These are phyloP conservation scores for Ajuga chamaepitys DNA, from an alignment of 257 asterid genomes.

Conservation along the genomic window DNA sequence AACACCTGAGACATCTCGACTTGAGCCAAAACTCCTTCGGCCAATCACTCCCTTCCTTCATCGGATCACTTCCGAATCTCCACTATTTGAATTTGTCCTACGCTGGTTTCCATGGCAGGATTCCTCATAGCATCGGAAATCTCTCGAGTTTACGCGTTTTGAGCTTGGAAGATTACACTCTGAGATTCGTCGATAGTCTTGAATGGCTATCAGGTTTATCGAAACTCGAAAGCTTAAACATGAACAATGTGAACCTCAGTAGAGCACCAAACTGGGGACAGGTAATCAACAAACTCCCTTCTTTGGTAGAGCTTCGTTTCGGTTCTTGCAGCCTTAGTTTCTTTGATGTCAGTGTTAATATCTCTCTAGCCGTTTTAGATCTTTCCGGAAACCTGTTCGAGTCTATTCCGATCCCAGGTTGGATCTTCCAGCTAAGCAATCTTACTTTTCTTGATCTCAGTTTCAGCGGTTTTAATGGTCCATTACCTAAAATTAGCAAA, in stretches of 20 bases:
- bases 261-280: too few relatives aligned
- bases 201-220: constrained; percentile 21
- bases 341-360: neutral
- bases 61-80: too few relatives aligned
- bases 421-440: constrained; percentile 24
- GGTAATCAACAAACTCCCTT: too few relatives aligned
- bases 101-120: constrained; percentile 9
- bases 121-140: constrained; percentile 18
- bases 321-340: neutral
- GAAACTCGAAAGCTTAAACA: too few relatives aligned
- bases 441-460: constrained; percentile 20
- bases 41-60: too few relatives aligned
- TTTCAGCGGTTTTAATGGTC: neutral
- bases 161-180: neutral
- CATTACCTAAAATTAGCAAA: constrained; percentile 14
- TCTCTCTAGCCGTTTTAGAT: constrained; percentile 14
- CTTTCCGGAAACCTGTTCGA: neutral
- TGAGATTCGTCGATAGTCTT: neutral
- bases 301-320: too few relatives aligned
- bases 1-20: too few relatives aligned
- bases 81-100: too few relatives aligned
- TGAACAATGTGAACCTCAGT: too few relatives aligned
- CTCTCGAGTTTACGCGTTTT: constrained; percentile 16
- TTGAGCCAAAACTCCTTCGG: too few relatives aligned
- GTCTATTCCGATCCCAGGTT: neutral